These are phyloP conservation scores for Cadophora sp. DNA, from an alignment of 2,329 filamentous ascomycete genomes.

Conservation along the genomic window DNA sequence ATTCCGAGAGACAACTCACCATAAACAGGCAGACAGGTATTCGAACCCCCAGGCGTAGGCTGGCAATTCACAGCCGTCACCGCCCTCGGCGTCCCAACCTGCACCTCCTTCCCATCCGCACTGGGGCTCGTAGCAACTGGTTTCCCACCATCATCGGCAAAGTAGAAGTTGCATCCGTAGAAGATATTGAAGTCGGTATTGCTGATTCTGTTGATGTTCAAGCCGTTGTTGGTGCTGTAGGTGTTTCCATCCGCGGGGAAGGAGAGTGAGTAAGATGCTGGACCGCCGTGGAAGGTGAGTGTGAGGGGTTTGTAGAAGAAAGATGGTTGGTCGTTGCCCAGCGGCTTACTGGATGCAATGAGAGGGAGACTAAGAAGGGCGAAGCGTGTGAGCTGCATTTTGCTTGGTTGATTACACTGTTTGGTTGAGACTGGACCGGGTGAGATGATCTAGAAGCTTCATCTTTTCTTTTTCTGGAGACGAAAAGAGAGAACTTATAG, in stretches of 20 bases:
- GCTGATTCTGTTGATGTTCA: conserved; percentile 51
- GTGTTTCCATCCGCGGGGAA: conserved; percentile 52
- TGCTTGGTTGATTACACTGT: neutral
- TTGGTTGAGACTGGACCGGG: neutral
- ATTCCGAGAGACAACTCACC: too few relatives aligned
- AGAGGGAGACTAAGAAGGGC: neutral
- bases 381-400: conserved; percentile 7
- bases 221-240: conserved; percentile 49
- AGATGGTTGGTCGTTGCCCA: neutral
- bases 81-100: conserved; percentile 54
- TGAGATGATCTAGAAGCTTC: neutral
- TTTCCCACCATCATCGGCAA: conserved; percentile 33
- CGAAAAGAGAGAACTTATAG: too few relatives aligned
- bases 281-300: conserved; percentile 53
- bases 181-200: conserved; percentile 53
- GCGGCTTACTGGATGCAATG: neutral
- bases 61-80: conserved; percentile 51
- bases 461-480: neutral
- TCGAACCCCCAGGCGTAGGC: conserved; percentile 13
- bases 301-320: conserved; percentile 40
- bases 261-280: conserved; percentile 50
- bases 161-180: conserved; percentile 53
- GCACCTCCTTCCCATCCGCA: conserved; percentile 38
- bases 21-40: conserved; percentile 50
- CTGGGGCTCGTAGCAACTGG: neutral